phyloP scores from a whole-genome alignment of 1,284 basidiomycete species.

The Agroathelia rolfsii region DNA sequence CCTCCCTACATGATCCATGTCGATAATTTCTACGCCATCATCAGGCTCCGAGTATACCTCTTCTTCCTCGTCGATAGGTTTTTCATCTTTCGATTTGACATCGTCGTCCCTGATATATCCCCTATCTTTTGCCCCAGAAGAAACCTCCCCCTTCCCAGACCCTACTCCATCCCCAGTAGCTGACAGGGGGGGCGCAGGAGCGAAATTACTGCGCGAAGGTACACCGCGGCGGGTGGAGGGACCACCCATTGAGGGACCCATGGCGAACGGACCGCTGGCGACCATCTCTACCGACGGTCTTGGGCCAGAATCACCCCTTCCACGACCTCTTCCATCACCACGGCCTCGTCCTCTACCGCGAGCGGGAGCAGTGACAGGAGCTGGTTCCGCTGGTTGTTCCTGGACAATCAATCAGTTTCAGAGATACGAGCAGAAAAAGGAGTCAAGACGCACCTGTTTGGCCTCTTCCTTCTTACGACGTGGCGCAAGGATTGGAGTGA shows the following conservation, averaged over 20 bases:
- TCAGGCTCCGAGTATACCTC: constrained; percentile 84
- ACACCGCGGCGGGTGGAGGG: constrained; percentile 38
- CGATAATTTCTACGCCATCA: constrained; percentile 79
- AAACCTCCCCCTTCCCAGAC: constrained; percentile 13
- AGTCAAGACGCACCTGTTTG: constrained; percentile 27
- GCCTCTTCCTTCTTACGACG: constrained; percentile 61
- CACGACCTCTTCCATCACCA: constrained; percentile 33
- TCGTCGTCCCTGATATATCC: constrained; percentile 20
- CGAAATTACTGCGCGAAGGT: constrained; percentile 47
- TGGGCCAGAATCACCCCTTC: constrained; percentile 33
- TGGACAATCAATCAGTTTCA: constrained; percentile 1
- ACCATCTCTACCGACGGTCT: constrained; percentile 59
- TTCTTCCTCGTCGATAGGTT: constrained; percentile 38
- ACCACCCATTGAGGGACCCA: constrained; percentile 65
- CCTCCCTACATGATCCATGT: constrained; percentile 72
- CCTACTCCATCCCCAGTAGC: constrained; percentile 13
- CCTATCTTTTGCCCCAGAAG: constrained; percentile 29
- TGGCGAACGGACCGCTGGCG: constrained; percentile 76
- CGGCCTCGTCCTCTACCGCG: constrained; percentile 40
- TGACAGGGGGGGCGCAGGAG: constrained; percentile 28
- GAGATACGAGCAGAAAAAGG: constrained; percentile 3
- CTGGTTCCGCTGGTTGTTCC: constrained; percentile 32
- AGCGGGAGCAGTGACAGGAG: constrained; percentile 23
- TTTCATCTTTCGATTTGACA: constrained; percentile 15
- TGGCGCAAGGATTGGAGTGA: constrained; percentile 63